Conservation (phyloP, 164 flowering plant species). For the Buxus sempervirens region DNA sequence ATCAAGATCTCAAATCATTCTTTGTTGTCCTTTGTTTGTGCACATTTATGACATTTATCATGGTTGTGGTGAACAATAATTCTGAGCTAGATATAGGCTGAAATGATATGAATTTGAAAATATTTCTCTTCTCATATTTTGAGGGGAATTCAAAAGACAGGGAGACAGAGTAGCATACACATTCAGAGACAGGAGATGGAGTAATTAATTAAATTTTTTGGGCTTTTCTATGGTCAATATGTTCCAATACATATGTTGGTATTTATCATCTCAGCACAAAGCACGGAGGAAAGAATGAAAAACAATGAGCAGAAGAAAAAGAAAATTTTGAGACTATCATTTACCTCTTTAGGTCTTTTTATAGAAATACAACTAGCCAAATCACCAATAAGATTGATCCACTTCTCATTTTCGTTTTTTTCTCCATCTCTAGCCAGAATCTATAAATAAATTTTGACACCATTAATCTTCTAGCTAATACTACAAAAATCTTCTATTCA, state of each 20-base stretch:
- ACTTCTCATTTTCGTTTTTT: constrained; percentile 72
- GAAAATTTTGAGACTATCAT: not conserved
- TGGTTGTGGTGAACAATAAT: too few species aligned
- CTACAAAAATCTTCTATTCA: not conserved
- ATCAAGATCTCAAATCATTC: too few species aligned
- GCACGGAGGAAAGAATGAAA: not conserved
- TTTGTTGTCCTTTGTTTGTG: too few species aligned
- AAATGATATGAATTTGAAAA: too few species aligned
- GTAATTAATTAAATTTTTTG: not conserved
- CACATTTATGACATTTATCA: too few species aligned
- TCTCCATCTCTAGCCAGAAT: constrained; percentile 88
- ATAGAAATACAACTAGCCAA: constrained; percentile 80
- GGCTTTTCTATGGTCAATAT: not conserved
- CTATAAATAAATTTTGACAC: constrained; percentile 28
- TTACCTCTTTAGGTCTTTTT: constrained; percentile 98
- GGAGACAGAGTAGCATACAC: too few species aligned
- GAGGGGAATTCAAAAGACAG: too few species aligned
- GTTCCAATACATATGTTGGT: not conserved
- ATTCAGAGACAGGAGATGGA: too few species aligned
- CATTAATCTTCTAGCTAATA: not conserved
- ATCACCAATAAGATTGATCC: constrained; percentile 86
- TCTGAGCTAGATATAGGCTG: too few species aligned
- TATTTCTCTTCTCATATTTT: too few species aligned
- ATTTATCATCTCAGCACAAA: not conserved
- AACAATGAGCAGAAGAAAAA: not conserved